phyloP scores from a whole-genome alignment of 352 stramenopile species.

The Peronospora belbahrii region DNA sequence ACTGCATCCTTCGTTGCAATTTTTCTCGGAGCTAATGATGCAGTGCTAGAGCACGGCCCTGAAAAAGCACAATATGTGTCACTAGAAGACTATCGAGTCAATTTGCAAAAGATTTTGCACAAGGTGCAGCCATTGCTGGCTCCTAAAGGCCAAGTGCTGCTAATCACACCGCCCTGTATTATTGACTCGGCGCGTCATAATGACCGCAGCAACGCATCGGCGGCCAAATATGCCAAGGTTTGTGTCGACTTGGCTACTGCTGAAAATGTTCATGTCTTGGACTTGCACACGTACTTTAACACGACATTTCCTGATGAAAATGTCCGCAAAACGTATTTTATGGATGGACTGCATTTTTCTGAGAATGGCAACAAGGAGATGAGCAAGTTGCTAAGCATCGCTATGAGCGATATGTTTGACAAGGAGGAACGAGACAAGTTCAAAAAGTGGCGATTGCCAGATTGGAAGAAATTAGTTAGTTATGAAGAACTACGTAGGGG shows the following conservation, averaged over 20 bases:
- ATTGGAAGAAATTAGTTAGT: constrained; percentile 35
- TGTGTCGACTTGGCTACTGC: constrained; percentile 32
- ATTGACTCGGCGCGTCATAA: constrained; percentile 29
- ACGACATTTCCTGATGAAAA: constrained; percentile 26
- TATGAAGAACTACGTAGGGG: too few relatives aligned
- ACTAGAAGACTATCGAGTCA: constrained; percentile 32
- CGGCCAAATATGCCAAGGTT: constrained; percentile 37
- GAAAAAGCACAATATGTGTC: constrained; percentile 40
- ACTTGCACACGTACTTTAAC: constrained; percentile 47
- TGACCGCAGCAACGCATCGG: constrained; percentile 40
- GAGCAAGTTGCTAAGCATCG: constrained; percentile 16
- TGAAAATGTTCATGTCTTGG: constrained; percentile 37
- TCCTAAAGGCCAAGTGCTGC: constrained; percentile 18
- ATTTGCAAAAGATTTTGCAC: constrained; percentile 33
- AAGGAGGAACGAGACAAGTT: constrained; percentile 18
- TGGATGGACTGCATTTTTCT: constrained; percentile 53
- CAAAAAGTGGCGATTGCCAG: constrained; percentile 33
- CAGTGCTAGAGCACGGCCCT: constrained; percentile 29
- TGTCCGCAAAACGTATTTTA: constrained; percentile 23
- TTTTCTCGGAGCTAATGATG: constrained; percentile 62
- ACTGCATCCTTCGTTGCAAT: constrained; percentile 35
- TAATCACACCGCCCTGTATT: constrained; percentile 32
- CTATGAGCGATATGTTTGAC: constrained; percentile 28
- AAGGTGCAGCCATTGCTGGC: constrained; percentile 17
- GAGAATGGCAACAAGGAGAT: constrained; percentile 38